Evolutionary conservation across 257 asterid genomes (phyloP), one percentile per base, ranked within the genome.

Genomic region (Nicotiana tabacum): DNA sequence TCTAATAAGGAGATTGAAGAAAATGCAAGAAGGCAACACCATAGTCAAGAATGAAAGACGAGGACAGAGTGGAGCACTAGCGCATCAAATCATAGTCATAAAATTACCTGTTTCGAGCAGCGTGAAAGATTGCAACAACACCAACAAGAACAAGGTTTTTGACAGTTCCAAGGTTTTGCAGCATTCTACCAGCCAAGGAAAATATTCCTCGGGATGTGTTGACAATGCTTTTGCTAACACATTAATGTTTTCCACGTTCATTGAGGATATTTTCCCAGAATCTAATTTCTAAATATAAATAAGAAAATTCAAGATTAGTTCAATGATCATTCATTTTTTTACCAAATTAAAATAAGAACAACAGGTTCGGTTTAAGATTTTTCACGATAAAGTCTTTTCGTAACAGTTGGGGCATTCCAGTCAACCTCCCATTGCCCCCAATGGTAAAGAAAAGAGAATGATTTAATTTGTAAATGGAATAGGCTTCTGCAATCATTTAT

Each of bases 171-270:
- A 84, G 64, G 90, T 80, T 80, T 84, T 90, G 92, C 93, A 90
- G 92, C 98, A 93, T 60, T 89, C 87, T 61, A 86, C 87, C 81
- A 96, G 90, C 98, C 98, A 93, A 43, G 89, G 90, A 81, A 93
- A 84, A 85, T 90, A 85, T 46, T 89, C 94, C 64, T 85, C 92
- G 60, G 89, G 90, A 69, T 78, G 86, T 78, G 32, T 55, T 39
- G 85, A 82, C 82, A 94, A 90, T 32, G 88, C 43, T 87, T 90
- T 87, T 0, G 94, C 95, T 77, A 96, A 83, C 89, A 81, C 89
- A 30, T 83, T 78, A 86, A 96, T 87, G 87, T 90, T 96, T 81
- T 87, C 93, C 85, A 84, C 46, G 85, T 94, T 96, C 70, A 88
- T 66, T 11, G 92, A 89, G 82, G 90, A 77, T 81, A 88, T 81